phyloP scores from a whole-genome alignment of 106 monocot species.

The Dioscorea zingiberensis region DNA sequence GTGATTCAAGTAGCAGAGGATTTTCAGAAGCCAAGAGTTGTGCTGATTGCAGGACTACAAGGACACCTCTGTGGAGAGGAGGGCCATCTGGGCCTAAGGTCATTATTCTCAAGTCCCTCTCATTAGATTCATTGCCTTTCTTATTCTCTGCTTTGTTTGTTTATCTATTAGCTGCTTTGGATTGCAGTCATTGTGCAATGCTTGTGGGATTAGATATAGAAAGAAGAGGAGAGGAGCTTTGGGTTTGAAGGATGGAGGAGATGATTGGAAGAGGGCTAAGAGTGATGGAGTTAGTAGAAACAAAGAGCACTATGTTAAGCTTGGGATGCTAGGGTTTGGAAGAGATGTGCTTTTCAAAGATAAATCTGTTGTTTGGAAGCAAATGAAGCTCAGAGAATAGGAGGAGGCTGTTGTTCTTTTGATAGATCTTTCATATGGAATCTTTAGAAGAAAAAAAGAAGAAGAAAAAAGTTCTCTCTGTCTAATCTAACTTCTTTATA shows the following conservation, averaged over 20 bases:
- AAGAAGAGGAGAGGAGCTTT: constrained; percentile 20
- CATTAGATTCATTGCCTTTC: background rate
- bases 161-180: background rate
- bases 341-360: constrained; percentile 14
- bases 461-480: background rate
- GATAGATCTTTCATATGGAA: constrained; percentile 32
- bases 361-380: constrained; percentile 4
- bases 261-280: background rate
- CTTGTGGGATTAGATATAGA: constrained; percentile 42
- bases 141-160: background rate
- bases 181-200: constrained; percentile 44
- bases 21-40: constrained; percentile 16
- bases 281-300: background rate
- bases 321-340: constrained; percentile 19
- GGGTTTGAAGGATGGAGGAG: background rate
- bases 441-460: background rate
- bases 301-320: constrained; percentile 1
- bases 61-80: constrained; percentile 44
- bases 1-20: constrained; percentile 1
- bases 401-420: constrained; percentile 33
- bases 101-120: background rate
- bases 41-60: constrained; percentile 38
- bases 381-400: constrained; percentile 14
- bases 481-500: background rate
- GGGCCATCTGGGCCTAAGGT: constrained; percentile 48